Percentiles rank a stretch among this genome's conserved stretches.
phyloP scores from a whole-genome alignment of 805 yeast genomes.

The Candida sphagnicola region DNA sequence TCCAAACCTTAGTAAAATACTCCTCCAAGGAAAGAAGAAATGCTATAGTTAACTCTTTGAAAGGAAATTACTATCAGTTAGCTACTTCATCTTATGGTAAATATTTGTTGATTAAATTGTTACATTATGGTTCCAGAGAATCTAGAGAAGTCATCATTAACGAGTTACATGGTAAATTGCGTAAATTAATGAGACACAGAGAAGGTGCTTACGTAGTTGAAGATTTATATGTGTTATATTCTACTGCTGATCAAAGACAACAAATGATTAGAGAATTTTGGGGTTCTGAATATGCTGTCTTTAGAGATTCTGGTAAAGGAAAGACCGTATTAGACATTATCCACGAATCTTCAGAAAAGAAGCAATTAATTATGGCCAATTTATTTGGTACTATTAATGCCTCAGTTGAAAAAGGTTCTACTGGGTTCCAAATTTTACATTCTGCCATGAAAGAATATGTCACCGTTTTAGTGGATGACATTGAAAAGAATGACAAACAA shows the following conservation, averaged over 20 bases:
- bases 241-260: conserved; percentile 76
- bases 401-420: conserved; percentile 91
- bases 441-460: conserved; percentile 93
- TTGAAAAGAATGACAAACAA: conserved; percentile 47
- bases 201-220: conserved; percentile 98
- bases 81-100: conserved; percentile 95
- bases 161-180: conserved; percentile 85
- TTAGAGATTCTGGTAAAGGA: conserved; percentile 68
- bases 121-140: conserved; percentile 87
- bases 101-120: conserved; percentile 78
- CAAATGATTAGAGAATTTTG: conserved; percentile 95
- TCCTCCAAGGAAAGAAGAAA: conserved; percentile 77
- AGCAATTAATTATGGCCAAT: conserved; percentile 69
- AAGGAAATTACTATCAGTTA: conserved; percentile 71
- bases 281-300: conserved; percentile 93
- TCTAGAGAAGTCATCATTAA: conserved; percentile 71
- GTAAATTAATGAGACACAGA: conserved; percentile 92
- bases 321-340: conserved; percentile 64
- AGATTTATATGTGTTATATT: conserved; percentile 81
- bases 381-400: conserved; percentile 80
- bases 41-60: conserved; percentile 59
- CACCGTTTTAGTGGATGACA: conserved; percentile 58
- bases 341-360: conserved; percentile 69
- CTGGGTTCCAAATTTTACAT: conserved; percentile 93
- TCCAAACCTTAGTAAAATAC: conserved; percentile 88